Evolutionary conservation across 2,329 filamentous ascomycete genomes (phyloP).

Genomic region (Aspergillus neotritici): DNA sequence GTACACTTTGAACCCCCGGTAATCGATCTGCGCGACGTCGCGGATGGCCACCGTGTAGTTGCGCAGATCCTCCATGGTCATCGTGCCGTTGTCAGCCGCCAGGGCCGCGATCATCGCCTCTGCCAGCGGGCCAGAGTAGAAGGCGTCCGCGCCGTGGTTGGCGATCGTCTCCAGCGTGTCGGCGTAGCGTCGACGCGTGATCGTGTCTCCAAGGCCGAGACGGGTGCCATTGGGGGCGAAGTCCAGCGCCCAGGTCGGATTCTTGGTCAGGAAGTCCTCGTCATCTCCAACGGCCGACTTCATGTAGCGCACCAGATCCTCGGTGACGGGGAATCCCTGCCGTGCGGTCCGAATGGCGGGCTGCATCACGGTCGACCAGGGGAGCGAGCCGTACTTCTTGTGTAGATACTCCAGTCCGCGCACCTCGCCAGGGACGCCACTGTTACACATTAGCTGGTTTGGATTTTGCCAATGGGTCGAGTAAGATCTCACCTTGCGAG

Average conservation of each 20-base stretch:
- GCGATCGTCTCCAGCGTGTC: slow-evolving; percentile 74
- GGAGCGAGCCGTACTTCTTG: slow-evolving; percentile 51
- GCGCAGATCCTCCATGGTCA: slow-evolving; percentile 72
- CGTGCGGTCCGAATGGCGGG: slow-evolving; percentile 70
- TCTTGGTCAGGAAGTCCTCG: slow-evolving; percentile 64
- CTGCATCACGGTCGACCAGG: slow-evolving; percentile 66
- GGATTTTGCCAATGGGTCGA: background rate
- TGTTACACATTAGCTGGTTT: slow-evolving; percentile 18
- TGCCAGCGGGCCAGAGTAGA: slow-evolving; percentile 69
- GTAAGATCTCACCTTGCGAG: slow-evolving; percentile 51
- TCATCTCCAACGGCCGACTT: slow-evolving; percentile 42
- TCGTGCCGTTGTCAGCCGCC: slow-evolving; percentile 67
- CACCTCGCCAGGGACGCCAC: slow-evolving; percentile 56
- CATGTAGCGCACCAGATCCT: slow-evolving; percentile 73
- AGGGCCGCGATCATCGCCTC: slow-evolving; percentile 66
- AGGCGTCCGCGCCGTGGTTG: slow-evolving; percentile 62
- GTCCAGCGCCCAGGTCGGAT: slow-evolving; percentile 77
- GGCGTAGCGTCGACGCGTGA: slow-evolving; percentile 76
- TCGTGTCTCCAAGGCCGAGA: slow-evolving; percentile 65
- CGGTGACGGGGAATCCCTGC: slow-evolving; percentile 65
- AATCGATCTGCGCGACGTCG: slow-evolving; percentile 58
- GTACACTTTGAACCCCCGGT: slow-evolving; percentile 65
- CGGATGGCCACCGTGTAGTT: slow-evolving; percentile 66
- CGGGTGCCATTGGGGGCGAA: slow-evolving; percentile 79
- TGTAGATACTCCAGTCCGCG: slow-evolving; percentile 76